Percentiles rank a stretch among this genome's conserved stretches.
Evolutionary conservation across 768 basidiomycete genomes (phyloP).

Genomic region (Auriscalpium orientale): DNA sequence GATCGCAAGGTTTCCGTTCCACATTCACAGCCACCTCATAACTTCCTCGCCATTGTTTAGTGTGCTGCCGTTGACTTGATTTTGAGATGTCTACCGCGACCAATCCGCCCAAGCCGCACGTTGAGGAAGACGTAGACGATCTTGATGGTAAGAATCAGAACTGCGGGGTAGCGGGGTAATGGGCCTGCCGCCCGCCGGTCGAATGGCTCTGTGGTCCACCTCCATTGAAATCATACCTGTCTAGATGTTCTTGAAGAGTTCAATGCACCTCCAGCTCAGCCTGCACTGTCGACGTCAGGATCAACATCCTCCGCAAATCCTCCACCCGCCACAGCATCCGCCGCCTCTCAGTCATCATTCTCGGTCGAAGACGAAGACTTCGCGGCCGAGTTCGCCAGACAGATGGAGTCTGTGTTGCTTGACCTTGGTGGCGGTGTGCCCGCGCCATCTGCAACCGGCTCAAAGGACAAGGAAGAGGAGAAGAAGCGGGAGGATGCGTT

Average conservation of each 20-base stretch:
- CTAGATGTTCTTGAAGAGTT: constrained; percentile 46
- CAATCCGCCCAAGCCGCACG: background rate
- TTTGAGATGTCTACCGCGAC: no score
- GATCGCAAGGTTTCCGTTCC: no score
- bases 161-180: constrained; percentile 2
- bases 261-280: constrained; percentile 12
- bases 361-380: constrained; percentile 25
- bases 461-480: constrained; percentile 17
- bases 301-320: constrained; percentile 13
- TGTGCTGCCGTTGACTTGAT: no score
- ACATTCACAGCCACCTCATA: no score
- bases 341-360: constrained; percentile 15
- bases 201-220: background rate
- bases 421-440: constrained; percentile 26
- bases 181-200: background rate
- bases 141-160: constrained; percentile 40
- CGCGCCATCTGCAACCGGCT: constrained; percentile 2
- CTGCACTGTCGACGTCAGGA: constrained; percentile 3
- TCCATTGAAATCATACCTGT: background rate
- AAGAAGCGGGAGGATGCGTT: constrained; percentile 33
- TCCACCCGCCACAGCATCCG: constrained; percentile 9
- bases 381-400: constrained; percentile 30
- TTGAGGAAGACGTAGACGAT: constrained; percentile 61
- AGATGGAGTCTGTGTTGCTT: constrained; percentile 38
- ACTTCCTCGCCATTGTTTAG: no score